Evolutionary conservation across 495 filamentous ascomycete genomes (phyloP).

Genomic region (Podospora pseudocomata): DNA sequence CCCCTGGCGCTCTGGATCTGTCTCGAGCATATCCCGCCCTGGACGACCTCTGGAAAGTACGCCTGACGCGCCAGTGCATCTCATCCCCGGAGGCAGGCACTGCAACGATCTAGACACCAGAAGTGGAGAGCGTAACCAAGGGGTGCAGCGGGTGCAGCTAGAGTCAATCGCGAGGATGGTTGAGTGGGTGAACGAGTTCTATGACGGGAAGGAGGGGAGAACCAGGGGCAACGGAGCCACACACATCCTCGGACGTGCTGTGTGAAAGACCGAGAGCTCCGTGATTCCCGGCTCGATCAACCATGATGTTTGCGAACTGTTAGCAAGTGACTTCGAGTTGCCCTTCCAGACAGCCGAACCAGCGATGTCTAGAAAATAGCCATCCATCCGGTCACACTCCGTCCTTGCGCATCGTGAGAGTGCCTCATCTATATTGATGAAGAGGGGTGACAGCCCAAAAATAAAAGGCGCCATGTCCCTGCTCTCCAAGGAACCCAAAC

Average conservation of each 20-base stretch:
- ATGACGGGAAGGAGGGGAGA: neutral
- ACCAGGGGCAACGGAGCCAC: neutral
- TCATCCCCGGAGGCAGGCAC: neutral
- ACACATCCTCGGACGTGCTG: neutral
- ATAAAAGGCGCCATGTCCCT: neutral
- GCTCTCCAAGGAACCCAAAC: neutral
- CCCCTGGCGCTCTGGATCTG: neutral
- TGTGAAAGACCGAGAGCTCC: neutral
- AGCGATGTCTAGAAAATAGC: too few species aligned
- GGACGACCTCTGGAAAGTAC: neutral
- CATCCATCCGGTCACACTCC: neutral
- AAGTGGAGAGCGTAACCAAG: neutral
- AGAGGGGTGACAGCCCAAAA: neutral
- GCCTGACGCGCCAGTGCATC: neutral
- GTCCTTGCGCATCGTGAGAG: neutral
- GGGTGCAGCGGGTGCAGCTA: neutral
- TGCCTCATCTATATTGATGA: neutral
- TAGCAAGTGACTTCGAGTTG: neutral
- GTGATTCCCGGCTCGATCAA: neutral
- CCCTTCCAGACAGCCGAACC: neutral
- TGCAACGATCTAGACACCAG: neutral
- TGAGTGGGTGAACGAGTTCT: neutral
- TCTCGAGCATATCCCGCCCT: neutral
- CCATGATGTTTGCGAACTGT: neutral
- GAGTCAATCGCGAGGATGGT: neutral